phyloP scores from a whole-genome alignment of 2,329 filamentous ascomycete genomes.

The Fusarium odoratissimum region DNA sequence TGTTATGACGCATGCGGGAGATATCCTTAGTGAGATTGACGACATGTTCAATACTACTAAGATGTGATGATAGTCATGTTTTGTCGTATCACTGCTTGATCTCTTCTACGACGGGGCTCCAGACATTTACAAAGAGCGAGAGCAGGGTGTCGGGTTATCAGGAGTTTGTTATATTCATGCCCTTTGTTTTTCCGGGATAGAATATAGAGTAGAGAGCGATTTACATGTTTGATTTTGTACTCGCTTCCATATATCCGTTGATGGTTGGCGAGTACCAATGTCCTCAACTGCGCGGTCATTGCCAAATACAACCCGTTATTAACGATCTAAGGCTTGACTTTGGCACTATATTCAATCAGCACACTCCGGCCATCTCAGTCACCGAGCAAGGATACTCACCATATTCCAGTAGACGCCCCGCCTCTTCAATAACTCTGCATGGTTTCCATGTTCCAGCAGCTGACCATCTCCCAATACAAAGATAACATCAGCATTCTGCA shows the following conservation, averaged over 20 bases:
- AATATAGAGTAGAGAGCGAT: slow-evolving; percentile 23
- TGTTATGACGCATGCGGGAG: slow-evolving; percentile 65
- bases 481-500: slow-evolving; percentile 83
- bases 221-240: neutral
- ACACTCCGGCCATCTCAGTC: neutral
- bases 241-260: neutral
- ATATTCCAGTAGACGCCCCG: slow-evolving; percentile 68
- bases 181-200: slow-evolving; percentile 7
- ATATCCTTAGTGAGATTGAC: slow-evolving; percentile 60
- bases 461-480: slow-evolving; percentile 78
- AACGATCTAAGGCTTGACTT: slow-evolving; percentile 68
- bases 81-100: neutral
- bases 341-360: slow-evolving; percentile 61
- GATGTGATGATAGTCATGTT: neutral
- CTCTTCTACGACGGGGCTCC: neutral
- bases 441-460: slow-evolving; percentile 65
- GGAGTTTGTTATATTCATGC: slow-evolving; percentile 6
- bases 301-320: slow-evolving; percentile 13
- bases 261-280: neutral
- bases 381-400: slow-evolving; percentile 54
- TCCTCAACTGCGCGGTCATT: neutral
- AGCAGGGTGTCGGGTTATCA: slow-evolving; percentile 22
- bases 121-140: neutral
- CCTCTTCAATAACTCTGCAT: slow-evolving; percentile 62
- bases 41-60: slow-evolving; percentile 57